A percentile compares a stretch with the other conserved stretches of the same genome.
Conservation (phyloP, 2,329 filamentous ascomycete genomes). For the Microcera coccophila region DNA sequence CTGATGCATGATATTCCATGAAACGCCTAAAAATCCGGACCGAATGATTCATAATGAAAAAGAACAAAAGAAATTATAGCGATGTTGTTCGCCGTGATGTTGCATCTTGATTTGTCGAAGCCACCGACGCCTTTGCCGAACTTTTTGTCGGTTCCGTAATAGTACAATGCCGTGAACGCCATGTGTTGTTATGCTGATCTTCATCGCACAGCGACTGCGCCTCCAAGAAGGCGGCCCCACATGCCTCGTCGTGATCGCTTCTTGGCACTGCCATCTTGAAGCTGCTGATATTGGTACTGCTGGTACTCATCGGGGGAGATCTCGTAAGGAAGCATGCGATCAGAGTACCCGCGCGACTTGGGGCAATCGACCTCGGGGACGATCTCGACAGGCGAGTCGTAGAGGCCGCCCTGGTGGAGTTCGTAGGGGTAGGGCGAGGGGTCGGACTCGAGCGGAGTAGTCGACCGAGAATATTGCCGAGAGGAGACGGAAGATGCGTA, state of each 20-base stretch:
- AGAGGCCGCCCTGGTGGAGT: conserved; percentile 39
- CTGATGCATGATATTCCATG: not conserved
- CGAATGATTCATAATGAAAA: not conserved
- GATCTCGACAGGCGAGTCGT: conserved; percentile 49
- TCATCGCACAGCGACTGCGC: conserved; percentile 40
- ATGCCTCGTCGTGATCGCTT: conserved; percentile 51
- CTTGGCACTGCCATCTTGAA: conserved; percentile 45
- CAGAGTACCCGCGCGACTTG: conserved; percentile 30
- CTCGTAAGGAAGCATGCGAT: conserved; percentile 51
- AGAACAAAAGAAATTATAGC: conserved; percentile 1
- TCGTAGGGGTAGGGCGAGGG: conserved; percentile 42
- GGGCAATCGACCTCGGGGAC: conserved; percentile 39
- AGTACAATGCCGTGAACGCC: conserved; percentile 22
- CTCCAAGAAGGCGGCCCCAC: conserved; percentile 52
- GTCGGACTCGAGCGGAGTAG: conserved; percentile 48
- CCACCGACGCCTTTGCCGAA: conserved; percentile 21
- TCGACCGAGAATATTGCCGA: conserved; percentile 47
- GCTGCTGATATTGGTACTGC: conserved; percentile 28
- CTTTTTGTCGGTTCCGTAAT: conserved; percentile 19
- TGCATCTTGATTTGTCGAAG: conserved; percentile 17
- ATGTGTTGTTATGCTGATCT: conserved; percentile 12
- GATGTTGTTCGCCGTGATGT: not conserved
- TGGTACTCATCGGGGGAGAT: conserved; percentile 51
- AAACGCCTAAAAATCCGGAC: not conserved
- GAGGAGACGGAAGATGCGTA: conserved; percentile 48